phyloP scores from a whole-genome alignment of 1,284 basidiomycete species.

The Cryptococcus floricola region DNA sequence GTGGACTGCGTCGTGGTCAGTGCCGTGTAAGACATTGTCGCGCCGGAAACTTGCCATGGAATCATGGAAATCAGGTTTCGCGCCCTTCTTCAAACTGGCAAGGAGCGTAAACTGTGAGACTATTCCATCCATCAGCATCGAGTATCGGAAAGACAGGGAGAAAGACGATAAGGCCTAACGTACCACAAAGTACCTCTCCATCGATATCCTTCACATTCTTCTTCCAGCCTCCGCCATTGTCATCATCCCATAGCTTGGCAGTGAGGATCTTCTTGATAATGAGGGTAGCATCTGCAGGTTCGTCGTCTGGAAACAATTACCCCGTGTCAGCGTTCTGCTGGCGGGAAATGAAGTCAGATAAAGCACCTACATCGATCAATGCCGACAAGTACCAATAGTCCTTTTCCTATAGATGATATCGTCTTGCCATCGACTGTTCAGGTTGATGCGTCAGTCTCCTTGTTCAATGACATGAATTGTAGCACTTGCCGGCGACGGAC shows the following conservation, averaged over 20 bases:
- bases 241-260: slow-evolving; percentile 67
- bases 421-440: slow-evolving; percentile 41
- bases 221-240: slow-evolving; percentile 58
- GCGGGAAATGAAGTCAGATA: not conserved
- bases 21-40: not conserved
- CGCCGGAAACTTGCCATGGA: slow-evolving; percentile 64
- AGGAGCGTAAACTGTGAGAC: slow-evolving; percentile 73
- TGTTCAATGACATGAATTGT: not conserved
- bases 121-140: not conserved
- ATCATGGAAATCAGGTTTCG: slow-evolving; percentile 79
- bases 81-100: slow-evolving; percentile 79
- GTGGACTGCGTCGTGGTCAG: slow-evolving; percentile 54
- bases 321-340: not conserved
- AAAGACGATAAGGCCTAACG: slow-evolving; percentile 8
- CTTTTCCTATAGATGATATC: slow-evolving; percentile 73
- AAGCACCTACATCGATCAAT: slow-evolving; percentile 65
- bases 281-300: slow-evolving; percentile 61
- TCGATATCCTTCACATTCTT: slow-evolving; percentile 73
- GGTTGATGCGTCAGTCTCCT: not conserved
- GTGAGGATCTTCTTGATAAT: slow-evolving; percentile 76
- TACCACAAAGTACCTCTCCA: slow-evolving; percentile 76
- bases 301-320: slow-evolving; percentile 62
- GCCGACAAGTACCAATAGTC: slow-evolving; percentile 81
- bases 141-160: not conserved
- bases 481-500: slow-evolving; percentile 39